Base-by-base conservation (phyloP, 148 eudicot genomes). In the Salicornia ramosissima region DNA sequence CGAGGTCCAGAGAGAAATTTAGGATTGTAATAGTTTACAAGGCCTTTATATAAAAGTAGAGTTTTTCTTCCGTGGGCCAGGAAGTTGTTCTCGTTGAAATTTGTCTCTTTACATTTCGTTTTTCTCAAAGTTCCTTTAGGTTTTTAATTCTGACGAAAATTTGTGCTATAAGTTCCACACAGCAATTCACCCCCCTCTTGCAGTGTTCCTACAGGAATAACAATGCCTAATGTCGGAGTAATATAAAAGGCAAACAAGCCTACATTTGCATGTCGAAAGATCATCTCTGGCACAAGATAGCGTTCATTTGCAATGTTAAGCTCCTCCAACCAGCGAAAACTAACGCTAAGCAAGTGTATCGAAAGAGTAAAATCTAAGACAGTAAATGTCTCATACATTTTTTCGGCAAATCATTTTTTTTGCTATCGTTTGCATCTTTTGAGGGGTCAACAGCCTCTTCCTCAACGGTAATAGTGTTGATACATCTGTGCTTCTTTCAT, bases 231-330 rank as follows among this genome's bases (percentile, higher is more conserved):
- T 25, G 10, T 50, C 15, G 2, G 31, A 2, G 29, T 30, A 52
- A 33, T 14, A 66, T 14, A 52, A 13, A 61, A 26, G 29, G 47
- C 0, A 47, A 54, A 76, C 80, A 13, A 53, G 90, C 97, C 97
- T 75, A 94, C 81, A 83, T 94, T 97, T 80, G 97, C 88, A 62
- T 97, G 97, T 31, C 87, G 92, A 45, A 94, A 94, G 52, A 94
- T 78, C 98, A 94, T 94, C 86, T 94, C 98, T n/a, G 98, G 98
- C 53, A 94, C 98, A 83, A 94, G 88, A 80, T 90, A 93, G 47
- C 98, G 89, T 84, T 94, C 98, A 77, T 94, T 94, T 45, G 96
- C 87, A 85, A 94, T 75, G 80, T 82, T 79, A 68, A 94, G 84
- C 81, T 94, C 98, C 98, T 94, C 84, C 15, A 53, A 51, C 52